phyloP scores from a whole-genome alignment of 768 basidiomycete species.

The Porpolomopsis calyptriformis region DNA sequence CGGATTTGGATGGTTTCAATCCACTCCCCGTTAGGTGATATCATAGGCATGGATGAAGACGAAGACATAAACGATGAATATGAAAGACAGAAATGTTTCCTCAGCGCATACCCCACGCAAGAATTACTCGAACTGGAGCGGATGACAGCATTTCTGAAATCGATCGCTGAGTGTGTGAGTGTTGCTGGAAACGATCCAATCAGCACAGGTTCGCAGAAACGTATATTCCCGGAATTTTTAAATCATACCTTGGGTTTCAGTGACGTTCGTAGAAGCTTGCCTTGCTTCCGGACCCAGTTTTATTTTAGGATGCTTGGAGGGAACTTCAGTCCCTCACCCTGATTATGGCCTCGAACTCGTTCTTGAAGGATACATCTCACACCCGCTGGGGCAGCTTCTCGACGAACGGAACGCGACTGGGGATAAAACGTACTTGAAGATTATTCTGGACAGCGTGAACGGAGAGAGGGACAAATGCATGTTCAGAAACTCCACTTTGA shows the following conservation, averaged over 20 bases:
- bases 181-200: neutral
- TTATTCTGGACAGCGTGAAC: constrained; percentile 7
- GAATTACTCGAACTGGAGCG: constrained; percentile 11
- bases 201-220: neutral
- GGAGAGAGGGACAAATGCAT: constrained; percentile 9
- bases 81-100: constrained; percentile 4
- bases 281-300: neutral
- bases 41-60: constrained; percentile 1
- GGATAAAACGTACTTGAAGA: neutral
- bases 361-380: neutral
- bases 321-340: neutral
- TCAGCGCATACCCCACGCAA: constrained; percentile 7
- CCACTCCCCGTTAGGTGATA: constrained; percentile 3
- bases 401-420: constrained; percentile 1
- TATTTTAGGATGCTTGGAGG: neutral
- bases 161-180: constrained; percentile 1
- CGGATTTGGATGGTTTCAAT: constrained; percentile 12
- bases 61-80: constrained; percentile 1
- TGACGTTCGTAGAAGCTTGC: too few relatives aligned
- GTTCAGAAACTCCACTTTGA: neutral
- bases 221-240: neutral
- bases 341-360: neutral
- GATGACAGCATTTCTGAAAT: constrained; percentile 7
- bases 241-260: too few relatives aligned
- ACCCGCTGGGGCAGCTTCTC: neutral